phyloP scores from a whole-genome alignment of 352 stramenopile species.

The Phytophthora citrophthora region DNA sequence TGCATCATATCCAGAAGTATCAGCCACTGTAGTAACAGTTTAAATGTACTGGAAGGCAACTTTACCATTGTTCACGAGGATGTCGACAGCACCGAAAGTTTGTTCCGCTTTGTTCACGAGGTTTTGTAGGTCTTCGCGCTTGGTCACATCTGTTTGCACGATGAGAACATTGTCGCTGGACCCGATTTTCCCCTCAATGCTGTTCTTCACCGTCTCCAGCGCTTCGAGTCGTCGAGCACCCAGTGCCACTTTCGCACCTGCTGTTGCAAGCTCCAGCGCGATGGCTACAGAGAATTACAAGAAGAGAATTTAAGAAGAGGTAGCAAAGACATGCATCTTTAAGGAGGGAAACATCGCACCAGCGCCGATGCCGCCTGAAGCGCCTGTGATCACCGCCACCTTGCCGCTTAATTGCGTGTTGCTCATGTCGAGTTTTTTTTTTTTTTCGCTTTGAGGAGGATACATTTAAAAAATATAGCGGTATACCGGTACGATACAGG shows the following conservation, averaged over 20 bases:
- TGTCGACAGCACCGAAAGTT: slow-evolving; percentile 78
- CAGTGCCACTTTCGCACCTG: slow-evolving; percentile 86
- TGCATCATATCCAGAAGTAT: slow-evolving; percentile 8
- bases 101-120: slow-evolving; percentile 68
- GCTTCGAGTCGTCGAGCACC: slow-evolving; percentile 74
- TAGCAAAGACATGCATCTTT: no score
- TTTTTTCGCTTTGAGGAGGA: no score
- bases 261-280: slow-evolving; percentile 62
- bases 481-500: background rate
- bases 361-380: slow-evolving; percentile 88
- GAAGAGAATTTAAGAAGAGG: background rate
- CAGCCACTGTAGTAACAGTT: background rate
- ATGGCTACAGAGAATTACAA: slow-evolving; percentile 49
- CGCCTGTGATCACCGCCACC: slow-evolving; percentile 89
- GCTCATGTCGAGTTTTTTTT: slow-evolving; percentile 15
- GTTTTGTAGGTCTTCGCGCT: slow-evolving; percentile 64
- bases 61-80: slow-evolving; percentile 90
- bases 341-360: slow-evolving; percentile 20
- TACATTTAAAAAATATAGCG: background rate
- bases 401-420: slow-evolving; percentile 65
- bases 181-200: slow-evolving; percentile 39
- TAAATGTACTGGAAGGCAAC: no score
- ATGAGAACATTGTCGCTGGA: slow-evolving; percentile 44
- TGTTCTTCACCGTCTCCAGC: slow-evolving; percentile 50
- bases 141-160: slow-evolving; percentile 71